Evolutionary conservation across 2,329 filamentous ascomycete species (phyloP).

Genomic region (Parafenestella ontariensis): DNA sequence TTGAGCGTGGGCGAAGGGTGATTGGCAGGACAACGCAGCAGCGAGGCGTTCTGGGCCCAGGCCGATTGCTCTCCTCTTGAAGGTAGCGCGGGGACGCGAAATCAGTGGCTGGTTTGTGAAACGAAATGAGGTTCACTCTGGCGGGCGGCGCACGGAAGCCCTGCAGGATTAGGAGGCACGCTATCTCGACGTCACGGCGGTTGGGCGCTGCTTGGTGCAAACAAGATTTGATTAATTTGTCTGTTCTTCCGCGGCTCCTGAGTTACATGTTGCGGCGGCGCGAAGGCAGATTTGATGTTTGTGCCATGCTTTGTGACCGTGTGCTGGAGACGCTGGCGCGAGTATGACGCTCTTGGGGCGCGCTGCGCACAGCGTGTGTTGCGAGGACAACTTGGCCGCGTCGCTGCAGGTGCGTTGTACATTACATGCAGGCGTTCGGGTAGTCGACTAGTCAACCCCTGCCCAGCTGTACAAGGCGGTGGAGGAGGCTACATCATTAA

Average conservation of each 20-base stretch:
- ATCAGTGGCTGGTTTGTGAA: constrained; percentile 9
- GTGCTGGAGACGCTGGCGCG: neutral
- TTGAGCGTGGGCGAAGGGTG: neutral
- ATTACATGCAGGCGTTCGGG: constrained; percentile 17
- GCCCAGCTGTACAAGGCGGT: constrained; percentile 2
- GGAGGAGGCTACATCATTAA: constrained; percentile 28
- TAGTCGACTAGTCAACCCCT: constrained; percentile 12
- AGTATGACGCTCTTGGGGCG: neutral
- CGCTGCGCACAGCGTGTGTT: neutral
- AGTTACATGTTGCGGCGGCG: constrained; percentile 7
- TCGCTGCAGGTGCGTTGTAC: constrained; percentile 23
- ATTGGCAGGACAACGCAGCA: constrained; percentile 1
- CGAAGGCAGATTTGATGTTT: neutral
- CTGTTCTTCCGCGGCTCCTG: neutral
- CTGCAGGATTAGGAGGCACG: constrained; percentile 1
- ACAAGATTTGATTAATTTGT: constrained; percentile 28
- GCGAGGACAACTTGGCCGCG: constrained; percentile 6
- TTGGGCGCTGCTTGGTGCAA: constrained; percentile 19
- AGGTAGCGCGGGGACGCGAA: constrained; percentile 15
- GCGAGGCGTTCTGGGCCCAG: constrained; percentile 6
- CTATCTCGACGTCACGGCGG: constrained; percentile 21
- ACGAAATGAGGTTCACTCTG: constrained; percentile 17
- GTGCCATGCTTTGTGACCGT: constrained; percentile 8
- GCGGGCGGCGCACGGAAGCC: constrained; percentile 4
- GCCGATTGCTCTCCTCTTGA: neutral